Percentiles rank a stretch among this genome's conserved stretches.
Conservation (phyloP, 2,329 filamentous ascomycete species). For the Zymoseptoria pseudotritici region DNA sequence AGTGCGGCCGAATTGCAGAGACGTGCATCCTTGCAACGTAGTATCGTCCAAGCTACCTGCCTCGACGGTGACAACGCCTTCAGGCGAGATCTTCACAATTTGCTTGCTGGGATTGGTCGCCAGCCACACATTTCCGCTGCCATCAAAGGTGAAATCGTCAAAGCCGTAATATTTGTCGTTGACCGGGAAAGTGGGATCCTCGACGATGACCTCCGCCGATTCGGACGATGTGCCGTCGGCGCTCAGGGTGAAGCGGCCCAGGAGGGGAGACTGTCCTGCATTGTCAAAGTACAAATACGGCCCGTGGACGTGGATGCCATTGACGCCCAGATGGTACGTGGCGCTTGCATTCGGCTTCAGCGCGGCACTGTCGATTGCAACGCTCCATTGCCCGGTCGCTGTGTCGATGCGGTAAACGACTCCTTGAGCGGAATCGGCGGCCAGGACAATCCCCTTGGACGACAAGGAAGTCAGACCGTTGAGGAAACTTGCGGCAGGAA, state of each 20-base stretch:
- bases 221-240: background rate
- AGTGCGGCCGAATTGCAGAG: slow-evolving; percentile 11
- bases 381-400: background rate
- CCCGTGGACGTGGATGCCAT: slow-evolving; percentile 13
- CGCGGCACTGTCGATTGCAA: slow-evolving; percentile 10
- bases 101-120: slow-evolving; percentile 10
- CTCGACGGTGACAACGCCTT: slow-evolving; percentile 4
- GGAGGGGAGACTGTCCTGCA: background rate
- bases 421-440: slow-evolving; percentile 8
- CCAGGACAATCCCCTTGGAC: slow-evolving; percentile 1
- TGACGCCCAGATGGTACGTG: slow-evolving; percentile 8
- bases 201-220: background rate
- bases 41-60: slow-evolving; percentile 7
- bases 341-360: slow-evolving; percentile 12
- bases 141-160: slow-evolving; percentile 13
- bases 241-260: background rate
- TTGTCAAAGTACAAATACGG: slow-evolving; percentile 13
- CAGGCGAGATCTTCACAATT: slow-evolving; percentile 10
- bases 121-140: slow-evolving; percentile 10
- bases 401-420: slow-evolving; percentile 9
- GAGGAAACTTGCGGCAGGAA: slow-evolving; percentile 8
- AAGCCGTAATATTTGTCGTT: background rate
- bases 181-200: slow-evolving; percentile 1
- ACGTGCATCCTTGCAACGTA: slow-evolving; percentile 9
- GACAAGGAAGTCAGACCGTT: slow-evolving; percentile 9